Conservation (phyloP, 2,329 filamentous ascomycete species). For the Colletotrichum theobromicola region DNA sequence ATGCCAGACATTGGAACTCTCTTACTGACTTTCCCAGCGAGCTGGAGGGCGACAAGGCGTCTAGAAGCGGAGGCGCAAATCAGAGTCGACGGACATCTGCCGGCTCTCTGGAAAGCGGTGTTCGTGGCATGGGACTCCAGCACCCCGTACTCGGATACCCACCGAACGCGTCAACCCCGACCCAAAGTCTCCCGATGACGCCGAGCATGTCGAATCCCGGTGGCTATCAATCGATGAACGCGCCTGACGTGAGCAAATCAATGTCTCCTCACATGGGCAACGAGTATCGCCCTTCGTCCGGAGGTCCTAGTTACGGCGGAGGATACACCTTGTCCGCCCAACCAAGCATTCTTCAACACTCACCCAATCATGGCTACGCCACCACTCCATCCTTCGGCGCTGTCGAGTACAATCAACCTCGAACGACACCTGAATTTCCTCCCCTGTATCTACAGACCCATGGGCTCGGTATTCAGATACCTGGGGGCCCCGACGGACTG, state of each 20-base stretch:
- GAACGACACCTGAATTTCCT: conserved; percentile 17
- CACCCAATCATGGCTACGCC: background rate
- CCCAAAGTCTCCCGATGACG: conserved; percentile 14
- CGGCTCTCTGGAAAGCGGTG: conserved; percentile 13
- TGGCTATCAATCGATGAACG: conserved; percentile 9
- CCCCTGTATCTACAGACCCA: conserved; percentile 17
- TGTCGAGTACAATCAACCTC: conserved; percentile 20
- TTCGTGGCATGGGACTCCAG: conserved; percentile 2
- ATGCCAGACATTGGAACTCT: background rate
- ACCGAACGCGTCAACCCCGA: conserved; percentile 1
- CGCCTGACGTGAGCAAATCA: conserved; percentile 8
- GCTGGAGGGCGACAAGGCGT: conserved; percentile 20
- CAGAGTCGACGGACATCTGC: conserved; percentile 20
- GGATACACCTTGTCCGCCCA: conserved; percentile 18
- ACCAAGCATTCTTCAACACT: conserved; percentile 9
- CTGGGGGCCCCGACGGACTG: background rate
- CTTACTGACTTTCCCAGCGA: conserved; percentile 16
- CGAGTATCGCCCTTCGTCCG: conserved; percentile 20
- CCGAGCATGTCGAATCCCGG: conserved; percentile 13
- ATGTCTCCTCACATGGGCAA: conserved; percentile 19
- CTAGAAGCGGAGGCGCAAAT: conserved; percentile 6
- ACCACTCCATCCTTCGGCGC: conserved; percentile 5
- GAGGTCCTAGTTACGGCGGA: conserved; percentile 10
- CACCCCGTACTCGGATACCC: conserved; percentile 16
- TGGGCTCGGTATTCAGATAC: conserved; percentile 13